Base-by-base conservation (phyloP, 2,329 filamentous ascomycete species). In the Exophiala sp. region DNA sequence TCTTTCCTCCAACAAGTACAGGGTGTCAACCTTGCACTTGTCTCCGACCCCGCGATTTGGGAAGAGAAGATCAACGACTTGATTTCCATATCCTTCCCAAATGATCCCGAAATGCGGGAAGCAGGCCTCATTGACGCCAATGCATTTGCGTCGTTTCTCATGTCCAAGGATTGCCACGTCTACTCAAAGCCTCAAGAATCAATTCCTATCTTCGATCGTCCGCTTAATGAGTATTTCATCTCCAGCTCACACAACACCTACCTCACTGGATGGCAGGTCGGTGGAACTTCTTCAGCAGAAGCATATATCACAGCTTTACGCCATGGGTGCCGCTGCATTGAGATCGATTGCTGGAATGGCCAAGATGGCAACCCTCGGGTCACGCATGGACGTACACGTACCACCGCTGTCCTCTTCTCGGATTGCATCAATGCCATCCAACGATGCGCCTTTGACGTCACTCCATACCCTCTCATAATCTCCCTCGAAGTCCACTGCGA, bases 181-280 rank as follows among this genome's bases (percentile, higher is more conserved):
- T 79, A 90, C 39, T 73, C 80, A 24, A 39, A 38, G 9, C 79
- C 81, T 39, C 78, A 81, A 57, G 80, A 82, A n/a, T 71, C 80
- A 10, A 74, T 83, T 24, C 83, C 84, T 51, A 76, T 76, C 5
- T 82, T 96, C 50, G 85, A 95, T 66, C 84, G 88, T 20, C 94
- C 94, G 0, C 76, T 97, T 69, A 96, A 95, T 68, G 92, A 97
- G 68, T 99, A 99, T 71, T 96, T 91, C 75, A 94, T 99, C 62
- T 97, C 92, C 1, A 96, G 91, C 75, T 97, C 94, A 1, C 94
- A 99, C 78, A 99, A 99, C 72, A 99, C 94, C 0, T 99, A 99
- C 66, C 84, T 99, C 1, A 78, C 95, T 3, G 94, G 94, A 11
- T 86, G 91, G 50, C 94, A 99, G 69, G 86, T 97, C 2, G 87